Conservation (phyloP, 2,329 filamentous ascomycete species). For the Pseudogymnoascus sp. region DNA sequence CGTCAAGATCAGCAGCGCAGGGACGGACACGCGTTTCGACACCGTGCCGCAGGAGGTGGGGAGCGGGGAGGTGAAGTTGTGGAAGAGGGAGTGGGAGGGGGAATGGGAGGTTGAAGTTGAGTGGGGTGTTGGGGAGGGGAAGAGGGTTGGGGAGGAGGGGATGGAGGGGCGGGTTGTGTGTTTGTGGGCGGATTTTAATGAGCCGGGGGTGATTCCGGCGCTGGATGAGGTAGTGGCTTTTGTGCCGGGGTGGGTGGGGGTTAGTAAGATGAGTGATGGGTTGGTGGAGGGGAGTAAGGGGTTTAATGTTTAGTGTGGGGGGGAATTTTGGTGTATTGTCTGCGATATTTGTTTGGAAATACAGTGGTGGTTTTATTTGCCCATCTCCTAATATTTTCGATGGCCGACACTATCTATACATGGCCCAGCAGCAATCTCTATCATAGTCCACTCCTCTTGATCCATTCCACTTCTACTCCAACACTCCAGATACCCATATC, state of each 20-base stretch:
- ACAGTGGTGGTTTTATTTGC: too few relatives aligned
- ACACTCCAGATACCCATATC: too few relatives aligned
- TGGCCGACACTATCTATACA: too few relatives aligned
- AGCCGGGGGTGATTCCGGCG: conserved; percentile 64
- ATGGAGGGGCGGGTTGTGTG: conserved; percentile 65
- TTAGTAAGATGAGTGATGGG: conserved; percentile 68
- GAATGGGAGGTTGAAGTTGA: conserved; percentile 64
- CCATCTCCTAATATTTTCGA: too few relatives aligned
- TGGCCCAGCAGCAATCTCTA: too few relatives aligned
- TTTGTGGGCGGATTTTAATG: conserved; percentile 81
- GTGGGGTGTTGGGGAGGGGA: conserved; percentile 39
- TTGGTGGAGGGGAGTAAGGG: conserved; percentile 72
- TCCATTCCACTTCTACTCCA: too few relatives aligned
- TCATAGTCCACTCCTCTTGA: too few relatives aligned
- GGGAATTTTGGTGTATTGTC: too few relatives aligned
- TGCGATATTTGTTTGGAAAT: too few relatives aligned
- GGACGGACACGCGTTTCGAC: conserved; percentile 57
- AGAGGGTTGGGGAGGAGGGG: conserved; percentile 29
- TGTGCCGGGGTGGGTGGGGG: conserved; percentile 69
- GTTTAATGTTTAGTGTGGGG: conserved; percentile 31
- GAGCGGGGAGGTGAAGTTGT: conserved; percentile 63
- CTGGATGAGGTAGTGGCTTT: conserved; percentile 72
- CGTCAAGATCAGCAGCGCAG: conserved; percentile 55
- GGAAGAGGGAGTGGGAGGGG: conserved; percentile 71
- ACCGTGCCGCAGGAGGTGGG: conserved; percentile 50